Base-by-base conservation (phyloP, 768 basidiomycete genomes). In the Brasilioporus rufonigricans region DNA sequence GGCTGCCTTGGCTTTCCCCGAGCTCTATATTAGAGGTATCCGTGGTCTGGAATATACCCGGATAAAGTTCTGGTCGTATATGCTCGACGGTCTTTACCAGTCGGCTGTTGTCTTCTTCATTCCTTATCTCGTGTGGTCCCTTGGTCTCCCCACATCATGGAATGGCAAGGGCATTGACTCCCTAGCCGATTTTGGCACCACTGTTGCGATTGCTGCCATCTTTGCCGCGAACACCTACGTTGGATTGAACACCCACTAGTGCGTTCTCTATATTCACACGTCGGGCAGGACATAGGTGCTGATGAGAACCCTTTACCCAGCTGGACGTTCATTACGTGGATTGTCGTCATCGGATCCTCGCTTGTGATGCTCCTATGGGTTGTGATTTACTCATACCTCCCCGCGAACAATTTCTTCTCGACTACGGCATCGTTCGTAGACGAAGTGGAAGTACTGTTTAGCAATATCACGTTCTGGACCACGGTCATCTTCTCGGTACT, bases 11-110 rank as follows among this genome's bases (percentile, higher is more conserved):
- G 93, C 93, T 7, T 97, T 91, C 74, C 96, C 96, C 6, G 91
- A 94, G 62, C 84, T 98, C n/a, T 98, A 98, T 69, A 78, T 94
- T 59, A 87, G 95, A 35, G 96, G 96, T 24, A 97, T 98, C 58
- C 84, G 87, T 16, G 93, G 95, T 21, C 77, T 94, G 16, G 96
- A 97, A 64, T 98, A 97, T 72, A 97, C 94, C 18, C 84, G 92
- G 11, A 58, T 75, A 48, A 93, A 91, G 74, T 98, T 98, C 74
- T 98, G 93, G 93, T 67, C 87, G 51, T 97, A 94, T 73, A 97
- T 98, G 91, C 68, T 83, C 8, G 96, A 98, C 68, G 95, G 95
- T 26, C 73, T 98, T 32, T 98, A 97, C 71, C 96, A 98, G 65
- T 96, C 94, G 0, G 84, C 76, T 0, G 82, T 92, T 54, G 82